phyloP scores from a whole-genome alignment of 202 grass and related monocot species.

The Saccharum hybrid region DNA sequence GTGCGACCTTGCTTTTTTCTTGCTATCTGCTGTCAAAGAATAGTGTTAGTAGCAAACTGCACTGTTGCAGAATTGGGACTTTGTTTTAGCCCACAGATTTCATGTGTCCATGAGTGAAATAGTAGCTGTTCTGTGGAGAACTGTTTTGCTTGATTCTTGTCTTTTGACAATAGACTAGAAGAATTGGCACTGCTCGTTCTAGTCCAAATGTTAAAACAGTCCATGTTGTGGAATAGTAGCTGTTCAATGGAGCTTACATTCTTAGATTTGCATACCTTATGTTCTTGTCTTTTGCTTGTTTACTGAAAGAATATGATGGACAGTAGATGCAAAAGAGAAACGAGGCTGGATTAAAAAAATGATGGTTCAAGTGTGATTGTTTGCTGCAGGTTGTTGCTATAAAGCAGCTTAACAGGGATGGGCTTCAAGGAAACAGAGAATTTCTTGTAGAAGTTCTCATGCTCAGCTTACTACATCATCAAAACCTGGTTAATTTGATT shows the following conservation, averaged over 20 bases:
- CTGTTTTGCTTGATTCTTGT: conserved; percentile 14
- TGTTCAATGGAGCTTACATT: not conserved
- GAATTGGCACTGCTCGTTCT: not conserved
- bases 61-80: conserved; percentile 6
- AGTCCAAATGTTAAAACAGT: conserved; percentile 17
- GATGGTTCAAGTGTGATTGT: conserved; percentile 7
- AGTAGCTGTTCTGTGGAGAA: conserved; percentile 19
- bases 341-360: not conserved
- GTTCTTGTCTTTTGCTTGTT: conserved; percentile 20
- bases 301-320: not conserved
- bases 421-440: conserved; percentile 96
- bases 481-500: conserved; percentile 91
- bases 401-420: conserved; percentile 91
- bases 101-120: conserved; percentile 14
- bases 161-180: conserved; percentile 17
- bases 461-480: conserved; percentile 90
- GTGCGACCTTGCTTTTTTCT: not conserved
- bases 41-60: not conserved
- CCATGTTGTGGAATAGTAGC: not conserved
- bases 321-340: conserved; percentile 1
- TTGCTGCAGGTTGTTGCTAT: conserved; percentile 81
- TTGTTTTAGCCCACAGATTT: conserved; percentile 18
- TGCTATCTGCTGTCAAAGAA: not conserved
- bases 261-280: not conserved
- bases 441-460: conserved; percentile 97